Evolutionary conservation across 2,329 filamentous ascomycete species (phyloP).

Genomic region (Blumeriella jaapii): DNA sequence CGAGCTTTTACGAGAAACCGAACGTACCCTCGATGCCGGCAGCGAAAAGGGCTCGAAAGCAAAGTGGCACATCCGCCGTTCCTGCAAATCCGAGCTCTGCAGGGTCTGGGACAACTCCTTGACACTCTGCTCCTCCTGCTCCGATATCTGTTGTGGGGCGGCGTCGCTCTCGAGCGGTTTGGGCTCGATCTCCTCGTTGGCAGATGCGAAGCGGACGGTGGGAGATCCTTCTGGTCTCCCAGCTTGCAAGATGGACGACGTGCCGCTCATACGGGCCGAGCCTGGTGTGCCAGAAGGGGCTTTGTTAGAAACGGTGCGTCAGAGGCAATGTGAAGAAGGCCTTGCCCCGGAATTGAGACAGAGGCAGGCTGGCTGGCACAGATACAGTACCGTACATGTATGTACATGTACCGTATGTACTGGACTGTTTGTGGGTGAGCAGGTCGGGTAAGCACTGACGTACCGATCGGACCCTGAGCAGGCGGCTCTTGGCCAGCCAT

Average conservation of each 20-base stretch:
- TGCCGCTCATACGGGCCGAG: too few species aligned
- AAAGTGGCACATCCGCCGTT: slow-evolving; percentile 73
- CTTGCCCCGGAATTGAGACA: too few species aligned
- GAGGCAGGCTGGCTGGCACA: too few species aligned
- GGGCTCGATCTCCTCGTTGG: slow-evolving; percentile 58
- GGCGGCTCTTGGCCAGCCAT: slow-evolving; percentile 15
- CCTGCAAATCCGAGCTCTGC: slow-evolving; percentile 66
- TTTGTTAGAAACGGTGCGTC: slow-evolving; percentile 14
- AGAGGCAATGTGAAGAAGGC: slow-evolving; percentile 4
- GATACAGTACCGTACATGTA: too few species aligned
- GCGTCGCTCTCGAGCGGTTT: slow-evolving; percentile 23
- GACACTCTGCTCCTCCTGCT: slow-evolving; percentile 16
- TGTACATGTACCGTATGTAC: too few species aligned
- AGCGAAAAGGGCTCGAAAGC: slow-evolving; percentile 86
- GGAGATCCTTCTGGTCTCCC: too few species aligned
- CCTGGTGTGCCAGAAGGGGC: too few species aligned
- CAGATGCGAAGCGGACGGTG: slow-evolving; percentile 60
- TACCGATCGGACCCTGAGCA: slow-evolving; percentile 16
- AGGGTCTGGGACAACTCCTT: slow-evolving; percentile 53
- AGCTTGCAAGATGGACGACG: too few species aligned
- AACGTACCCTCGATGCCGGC: slow-evolving; percentile 68
- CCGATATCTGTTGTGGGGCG: slow-evolving; percentile 14
- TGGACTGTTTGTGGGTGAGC: too few species aligned
- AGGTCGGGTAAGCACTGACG: slow-evolving; percentile 19
- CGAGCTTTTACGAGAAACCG: slow-evolving; percentile 15